Conservation (phyloP, 192 early-diverging fungal species). For the Backusella sp. region DNA sequence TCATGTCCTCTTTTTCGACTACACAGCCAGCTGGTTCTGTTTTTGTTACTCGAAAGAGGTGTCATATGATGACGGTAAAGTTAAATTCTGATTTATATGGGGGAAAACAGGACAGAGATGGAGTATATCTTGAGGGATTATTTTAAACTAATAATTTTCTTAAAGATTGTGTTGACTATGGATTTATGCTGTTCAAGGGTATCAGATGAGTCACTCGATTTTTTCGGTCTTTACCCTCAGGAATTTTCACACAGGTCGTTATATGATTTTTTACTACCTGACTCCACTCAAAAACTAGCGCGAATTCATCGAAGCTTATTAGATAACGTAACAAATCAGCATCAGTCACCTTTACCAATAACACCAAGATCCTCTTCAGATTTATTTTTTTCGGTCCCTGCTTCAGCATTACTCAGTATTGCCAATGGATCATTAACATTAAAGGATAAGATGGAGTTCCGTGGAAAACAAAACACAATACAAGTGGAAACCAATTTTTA, state of each 20-base stretch:
- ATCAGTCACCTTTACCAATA: slow-evolving; percentile 10
- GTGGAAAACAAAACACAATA: slow-evolving; percentile 42
- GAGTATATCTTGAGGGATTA: background rate
- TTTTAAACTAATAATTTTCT: background rate
- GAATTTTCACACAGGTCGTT: slow-evolving; percentile 51
- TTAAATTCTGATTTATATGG: background rate
- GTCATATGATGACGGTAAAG: slow-evolving; percentile 13
- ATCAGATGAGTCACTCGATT: slow-evolving; percentile 47
- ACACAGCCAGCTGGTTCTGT: background rate
- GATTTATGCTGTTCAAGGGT: slow-evolving; percentile 48
- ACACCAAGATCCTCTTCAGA: slow-evolving; percentile 23
- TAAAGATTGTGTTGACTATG: slow-evolving; percentile 44
- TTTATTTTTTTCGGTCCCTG: slow-evolving; percentile 30
- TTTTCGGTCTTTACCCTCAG: slow-evolving; percentile 49
- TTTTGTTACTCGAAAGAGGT: background rate
- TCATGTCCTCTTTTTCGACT: slow-evolving; percentile 8
- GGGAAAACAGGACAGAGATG: background rate
- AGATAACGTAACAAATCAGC: slow-evolving; percentile 32
- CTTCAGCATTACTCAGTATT: slow-evolving; percentile 10
- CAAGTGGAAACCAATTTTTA: slow-evolving; percentile 37
- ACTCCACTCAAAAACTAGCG: slow-evolving; percentile 34
- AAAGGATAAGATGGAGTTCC: slow-evolving; percentile 42
- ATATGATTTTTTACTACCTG: slow-evolving; percentile 38
- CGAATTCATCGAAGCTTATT: slow-evolving; percentile 32
- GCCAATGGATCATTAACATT: slow-evolving; percentile 42